Conservation (phyloP, 257 asterid species). For the Knoxia roxburghii region DNA sequence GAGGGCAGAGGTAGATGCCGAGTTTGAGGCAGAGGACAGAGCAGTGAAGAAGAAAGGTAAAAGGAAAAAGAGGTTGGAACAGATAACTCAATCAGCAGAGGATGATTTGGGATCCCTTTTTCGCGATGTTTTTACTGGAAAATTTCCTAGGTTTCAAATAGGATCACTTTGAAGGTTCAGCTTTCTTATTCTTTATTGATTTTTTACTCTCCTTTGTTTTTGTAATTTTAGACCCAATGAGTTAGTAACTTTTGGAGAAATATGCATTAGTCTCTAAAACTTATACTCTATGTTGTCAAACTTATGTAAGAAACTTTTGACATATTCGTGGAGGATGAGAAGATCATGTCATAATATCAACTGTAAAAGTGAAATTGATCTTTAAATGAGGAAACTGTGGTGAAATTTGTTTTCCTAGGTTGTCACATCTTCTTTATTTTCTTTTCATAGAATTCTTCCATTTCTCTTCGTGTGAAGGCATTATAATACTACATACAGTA, state of each 20-base stretch:
- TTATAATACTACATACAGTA: not conserved
- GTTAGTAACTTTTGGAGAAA: too few relatives aligned
- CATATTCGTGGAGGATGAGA: not conserved
- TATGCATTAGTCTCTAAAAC: not conserved
- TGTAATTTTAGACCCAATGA: too few relatives aligned
- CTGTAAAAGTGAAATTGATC: not conserved
- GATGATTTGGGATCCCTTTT: conserved; percentile 78
- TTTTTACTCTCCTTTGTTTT: not conserved
- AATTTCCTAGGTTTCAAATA: conserved; percentile 80
- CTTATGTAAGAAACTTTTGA: not conserved
- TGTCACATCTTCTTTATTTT: not conserved
- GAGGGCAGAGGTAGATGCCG: conserved; percentile 41
- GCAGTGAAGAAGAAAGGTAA: conserved; percentile 44
- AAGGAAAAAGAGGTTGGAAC: conserved; percentile 36
- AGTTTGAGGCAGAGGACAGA: conserved; percentile 45
- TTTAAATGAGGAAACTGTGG: not conserved
- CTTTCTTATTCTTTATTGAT: not conserved
- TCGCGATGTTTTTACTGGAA: conserved; percentile 71
- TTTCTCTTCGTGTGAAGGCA: not conserved
- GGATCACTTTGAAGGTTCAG: conserved; percentile 70
- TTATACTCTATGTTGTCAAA: not conserved
- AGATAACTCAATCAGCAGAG: conserved; percentile 35
- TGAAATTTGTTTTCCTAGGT: too few relatives aligned
- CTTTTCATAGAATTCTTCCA: not conserved
- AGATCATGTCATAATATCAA: not conserved